Conservation (phyloP, 2,329 filamentous ascomycete genomes). For the Trichoderma sp. region DNA sequence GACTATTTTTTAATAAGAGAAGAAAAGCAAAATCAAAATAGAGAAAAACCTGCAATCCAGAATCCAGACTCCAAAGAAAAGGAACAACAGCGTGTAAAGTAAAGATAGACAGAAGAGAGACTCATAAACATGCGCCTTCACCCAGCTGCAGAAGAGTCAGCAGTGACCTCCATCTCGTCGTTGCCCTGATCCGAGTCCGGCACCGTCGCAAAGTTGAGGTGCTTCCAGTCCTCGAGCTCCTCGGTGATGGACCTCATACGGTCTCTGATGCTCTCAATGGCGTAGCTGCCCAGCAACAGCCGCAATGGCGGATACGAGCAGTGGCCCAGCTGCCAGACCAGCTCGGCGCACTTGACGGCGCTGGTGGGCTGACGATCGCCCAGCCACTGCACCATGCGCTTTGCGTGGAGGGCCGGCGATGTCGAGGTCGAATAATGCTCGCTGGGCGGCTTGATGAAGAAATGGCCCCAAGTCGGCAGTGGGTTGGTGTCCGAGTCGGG, state of each 20-base stretch:
- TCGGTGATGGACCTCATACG: conserved; percentile 86
- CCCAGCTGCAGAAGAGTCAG: background rate
- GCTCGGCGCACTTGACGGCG: conserved; percentile 86
- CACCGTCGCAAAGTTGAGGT: conserved; percentile 64
- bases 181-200: conserved; percentile 6
- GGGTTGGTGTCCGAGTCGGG: conserved; percentile 54
- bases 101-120: background rate
- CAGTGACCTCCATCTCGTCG: background rate
- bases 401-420: conserved; percentile 82
- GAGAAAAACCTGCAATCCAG: background rate
- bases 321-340: conserved; percentile 93
- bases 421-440: conserved; percentile 76
- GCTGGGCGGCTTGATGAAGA: conserved; percentile 82
- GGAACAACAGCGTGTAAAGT: too few species aligned
- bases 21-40: background rate
- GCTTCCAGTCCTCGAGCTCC: conserved; percentile 92
- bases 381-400: conserved; percentile 90
- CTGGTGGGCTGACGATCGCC: conserved; percentile 90
- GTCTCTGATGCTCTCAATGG: conserved; percentile 93
- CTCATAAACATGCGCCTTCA: background rate
- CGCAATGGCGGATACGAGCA: conserved; percentile 90
- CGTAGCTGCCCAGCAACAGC: conserved; percentile 85
- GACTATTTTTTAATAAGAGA: background rate
- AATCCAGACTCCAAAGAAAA: background rate
- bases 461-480: conserved; percentile 84